Conservation (phyloP, 2,329 filamentous ascomycete species). For the Paraconiothyrium sp. region DNA sequence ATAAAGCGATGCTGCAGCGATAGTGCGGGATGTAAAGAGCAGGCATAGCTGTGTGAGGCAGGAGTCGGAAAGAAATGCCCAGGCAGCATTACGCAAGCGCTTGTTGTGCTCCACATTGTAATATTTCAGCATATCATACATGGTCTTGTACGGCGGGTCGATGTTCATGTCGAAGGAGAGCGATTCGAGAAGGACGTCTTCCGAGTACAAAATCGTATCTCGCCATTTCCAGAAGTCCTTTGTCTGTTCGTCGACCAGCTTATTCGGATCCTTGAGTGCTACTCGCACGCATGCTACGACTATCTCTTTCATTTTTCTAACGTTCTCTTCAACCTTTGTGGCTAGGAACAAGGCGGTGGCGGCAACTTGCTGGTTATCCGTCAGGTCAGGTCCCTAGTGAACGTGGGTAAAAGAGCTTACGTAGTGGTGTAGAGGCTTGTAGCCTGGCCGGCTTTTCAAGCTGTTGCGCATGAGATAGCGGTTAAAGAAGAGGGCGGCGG, state of each 20-base stretch:
- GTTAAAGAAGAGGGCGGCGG: conserved; percentile 94
- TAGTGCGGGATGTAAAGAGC: conserved; percentile 78
- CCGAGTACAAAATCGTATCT: conserved; percentile 90
- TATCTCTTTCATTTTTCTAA: conserved; percentile 92
- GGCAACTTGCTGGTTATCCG: conserved; percentile 71
- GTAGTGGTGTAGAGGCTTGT: conserved; percentile 84
- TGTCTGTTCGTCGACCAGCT: conserved; percentile 93
- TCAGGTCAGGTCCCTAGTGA: conserved; percentile 17
- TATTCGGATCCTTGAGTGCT: conserved; percentile 90
- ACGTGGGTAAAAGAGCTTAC: conserved; percentile 38
- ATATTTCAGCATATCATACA: conserved; percentile 81
- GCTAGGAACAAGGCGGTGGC: conserved; percentile 92
- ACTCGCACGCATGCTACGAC: conserved; percentile 94
- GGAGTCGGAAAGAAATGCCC: conserved; percentile 94
- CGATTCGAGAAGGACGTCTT: conserved; percentile 90
- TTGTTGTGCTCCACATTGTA: conserved; percentile 82
- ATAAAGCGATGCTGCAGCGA: conserved; percentile 87
- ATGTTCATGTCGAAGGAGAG: conserved; percentile 94
- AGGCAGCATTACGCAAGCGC: conserved; percentile 82
- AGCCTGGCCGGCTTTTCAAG: conserved; percentile 75
- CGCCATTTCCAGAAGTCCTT: conserved; percentile 99
- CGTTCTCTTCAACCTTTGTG: conserved; percentile 97
- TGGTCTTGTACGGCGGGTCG: conserved; percentile 84
- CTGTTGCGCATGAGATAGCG: conserved; percentile 92
- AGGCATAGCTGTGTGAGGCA: conserved; percentile 86